Base-by-base conservation (phyloP, 169 alveolate species). In the Neospora caninum region DNA sequence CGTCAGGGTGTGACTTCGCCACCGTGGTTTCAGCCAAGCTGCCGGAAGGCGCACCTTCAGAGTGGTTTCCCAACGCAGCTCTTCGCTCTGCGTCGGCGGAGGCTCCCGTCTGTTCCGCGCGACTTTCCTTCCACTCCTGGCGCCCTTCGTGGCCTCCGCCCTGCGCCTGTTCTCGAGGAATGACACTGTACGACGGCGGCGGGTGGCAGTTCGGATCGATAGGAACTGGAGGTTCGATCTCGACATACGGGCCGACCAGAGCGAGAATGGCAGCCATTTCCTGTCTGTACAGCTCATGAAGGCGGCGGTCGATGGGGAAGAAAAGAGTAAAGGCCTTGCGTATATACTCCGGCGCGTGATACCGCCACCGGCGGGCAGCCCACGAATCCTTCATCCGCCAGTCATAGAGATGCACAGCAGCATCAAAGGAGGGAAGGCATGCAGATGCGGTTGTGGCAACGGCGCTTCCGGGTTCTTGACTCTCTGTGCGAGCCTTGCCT, bases 351-450 rank as follows among this genome's bases (percentile, higher is more conserved):
- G 92, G 39, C 92, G 70, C 41, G 73, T 92, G 94, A n/a, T 92
- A 92, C 94, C 53, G 91, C 94, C 94, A 92, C 31, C 94, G 84
- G 9, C 64, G 91, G 0, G 70, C 36, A 20, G 87, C 94, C 94
- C 94, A 92, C 92, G 91, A 92, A 0, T 58, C 49, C 54, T 92
- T 70, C 91, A 92, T 91, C 41, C 94, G 67, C 92, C 86, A 38
- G 16, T 88, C 91, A 53, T 70, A 20, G 34, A 83, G 54, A 43
- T 42, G 91, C 73, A 92, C 69, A 22, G 91, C 94, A 1, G 67
- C 64, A 64, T 54, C 92, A 20, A 92, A 64, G 22, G 94, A 41
- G n/a, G 94, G 94, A 29, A 78, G 45, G 31, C 86, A 78, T 2
- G 86, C 10, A 4, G 29, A 78, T 2, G 86, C 10, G 29, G 29